Evolutionary conservation across 345 rosid species (phyloP).

Genomic region (Arabidopsis suecica): DNA sequence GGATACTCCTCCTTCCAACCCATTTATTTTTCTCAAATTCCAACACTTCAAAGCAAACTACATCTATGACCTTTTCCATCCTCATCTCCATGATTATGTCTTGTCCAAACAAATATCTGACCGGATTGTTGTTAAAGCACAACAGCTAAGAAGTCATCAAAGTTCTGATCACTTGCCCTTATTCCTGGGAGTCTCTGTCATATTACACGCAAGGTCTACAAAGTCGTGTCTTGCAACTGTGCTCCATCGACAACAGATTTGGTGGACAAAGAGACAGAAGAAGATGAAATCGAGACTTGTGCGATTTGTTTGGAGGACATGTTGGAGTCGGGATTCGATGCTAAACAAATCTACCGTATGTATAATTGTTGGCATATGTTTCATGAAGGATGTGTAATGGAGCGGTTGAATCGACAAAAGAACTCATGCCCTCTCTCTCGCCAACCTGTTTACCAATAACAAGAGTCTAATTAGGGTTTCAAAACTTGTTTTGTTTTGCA

Average conservation of each 20-base stretch:
- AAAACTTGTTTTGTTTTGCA: too few species aligned
- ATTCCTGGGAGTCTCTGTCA: background rate
- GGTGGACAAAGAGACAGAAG: too few species aligned
- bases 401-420: background rate
- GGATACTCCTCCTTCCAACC: background rate
- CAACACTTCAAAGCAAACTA: background rate
- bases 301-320: too few species aligned
- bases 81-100: background rate
- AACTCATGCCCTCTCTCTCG: background rate
- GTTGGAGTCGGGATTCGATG: too few species aligned
- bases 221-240: background rate
- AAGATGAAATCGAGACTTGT: too few species aligned
- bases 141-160: too few species aligned
- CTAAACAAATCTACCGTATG: background rate
- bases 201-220: background rate
- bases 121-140: constrained; percentile 1
- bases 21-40: background rate
- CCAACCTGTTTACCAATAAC: background rate
- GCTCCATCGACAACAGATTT: too few species aligned
- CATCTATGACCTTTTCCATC: background rate
- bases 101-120: background rate
- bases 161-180: background rate
- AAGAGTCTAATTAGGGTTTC: constrained; percentile 4
- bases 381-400: background rate
- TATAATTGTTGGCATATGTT: background rate